Base-by-base conservation (phyloP, 2,329 filamentous ascomycete genomes). In the Pyrenophora graminea region DNA sequence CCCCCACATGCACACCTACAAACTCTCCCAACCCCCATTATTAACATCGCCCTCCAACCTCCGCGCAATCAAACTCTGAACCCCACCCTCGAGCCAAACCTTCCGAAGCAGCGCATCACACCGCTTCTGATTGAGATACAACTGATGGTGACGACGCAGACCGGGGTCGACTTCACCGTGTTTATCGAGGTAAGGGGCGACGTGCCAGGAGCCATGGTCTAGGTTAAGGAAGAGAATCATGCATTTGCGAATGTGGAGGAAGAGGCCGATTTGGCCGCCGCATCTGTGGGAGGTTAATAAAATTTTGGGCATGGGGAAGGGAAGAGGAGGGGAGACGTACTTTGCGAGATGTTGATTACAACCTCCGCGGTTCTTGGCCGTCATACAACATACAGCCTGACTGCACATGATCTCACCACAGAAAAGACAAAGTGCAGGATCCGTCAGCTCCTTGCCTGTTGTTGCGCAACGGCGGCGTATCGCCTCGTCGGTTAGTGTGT, bases 341-440 rank as follows among this genome's bases (percentile, higher is more conserved):
- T 86, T 91, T 58, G 82, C 77, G 79, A 96, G 86, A 76, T 99
- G 94, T 76, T 95, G 90, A 73, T 93, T 92, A 58, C 90, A 93
- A 27, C 95, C 34, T 63, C 73, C 60, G 33, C 77, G 73, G 38
- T 74, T 75, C 50, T 83, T 83, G 53, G 85, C 80, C 63, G 85
- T 86, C 67, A 90, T 85, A 71, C 94, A 99, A 76, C 94, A 99
- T 39, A 92, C 88, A 39, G 89, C 91, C 77, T 99, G 94, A 8
- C 89, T 91, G 75, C 94, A 99, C 74, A 97, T 93, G 34, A 99
- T 90, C n/a, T 92, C 91, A 30, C 94, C 93, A 69, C 94, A 99
- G 76, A 97, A 91, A 33, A 99, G 82, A 68, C 94, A 99, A 32
- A 99, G 84, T 58, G 89, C 90, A 0, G 94, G 91, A 72, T 99